A percentile compares a stretch with the other conserved stretches of the same genome.
phyloP scores from a whole-genome alignment of 176 grass and related monocot genomes.

The Pontederia crassipes region DNA sequence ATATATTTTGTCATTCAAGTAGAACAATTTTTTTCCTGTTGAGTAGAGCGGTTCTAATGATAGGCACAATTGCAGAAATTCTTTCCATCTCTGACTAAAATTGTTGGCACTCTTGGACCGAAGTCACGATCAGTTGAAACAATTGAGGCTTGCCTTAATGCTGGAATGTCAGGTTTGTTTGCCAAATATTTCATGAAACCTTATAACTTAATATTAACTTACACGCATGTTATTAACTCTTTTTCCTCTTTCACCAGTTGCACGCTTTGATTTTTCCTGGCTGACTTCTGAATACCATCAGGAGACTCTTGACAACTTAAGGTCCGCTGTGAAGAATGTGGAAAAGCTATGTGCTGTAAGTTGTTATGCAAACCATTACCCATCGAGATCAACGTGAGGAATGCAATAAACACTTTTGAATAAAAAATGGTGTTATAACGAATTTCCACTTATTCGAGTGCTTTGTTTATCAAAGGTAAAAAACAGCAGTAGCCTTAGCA shows the following conservation, averaged over 20 bases:
- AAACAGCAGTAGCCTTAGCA: too few relatives aligned
- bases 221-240: background rate
- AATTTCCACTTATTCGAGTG: too few relatives aligned
- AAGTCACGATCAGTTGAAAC: constrained; percentile 83
- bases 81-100: constrained; percentile 98
- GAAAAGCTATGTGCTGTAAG: constrained; percentile 87
- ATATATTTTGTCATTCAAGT: constrained; percentile 7
- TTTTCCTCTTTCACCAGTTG: constrained; percentile 31
- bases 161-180: constrained; percentile 81
- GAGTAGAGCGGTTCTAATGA: constrained; percentile 3
- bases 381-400: too few relatives aligned
- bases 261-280: constrained; percentile 97
- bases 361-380: background rate
- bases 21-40: background rate
- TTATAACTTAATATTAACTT: too few relatives aligned
- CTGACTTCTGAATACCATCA: constrained; percentile 70
- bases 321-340: constrained; percentile 73
- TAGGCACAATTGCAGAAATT: constrained; percentile 35
- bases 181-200: too few relatives aligned
- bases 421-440: too few relatives aligned
- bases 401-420: too few relatives aligned
- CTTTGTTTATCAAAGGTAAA: too few relatives aligned
- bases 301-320: constrained; percentile 88
- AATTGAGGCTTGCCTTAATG: constrained; percentile 90
- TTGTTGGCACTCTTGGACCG: constrained; percentile 87